Conservation (phyloP, 371 early-diverging fungal genomes). For the Apophysomyces ossiformis region DNA sequence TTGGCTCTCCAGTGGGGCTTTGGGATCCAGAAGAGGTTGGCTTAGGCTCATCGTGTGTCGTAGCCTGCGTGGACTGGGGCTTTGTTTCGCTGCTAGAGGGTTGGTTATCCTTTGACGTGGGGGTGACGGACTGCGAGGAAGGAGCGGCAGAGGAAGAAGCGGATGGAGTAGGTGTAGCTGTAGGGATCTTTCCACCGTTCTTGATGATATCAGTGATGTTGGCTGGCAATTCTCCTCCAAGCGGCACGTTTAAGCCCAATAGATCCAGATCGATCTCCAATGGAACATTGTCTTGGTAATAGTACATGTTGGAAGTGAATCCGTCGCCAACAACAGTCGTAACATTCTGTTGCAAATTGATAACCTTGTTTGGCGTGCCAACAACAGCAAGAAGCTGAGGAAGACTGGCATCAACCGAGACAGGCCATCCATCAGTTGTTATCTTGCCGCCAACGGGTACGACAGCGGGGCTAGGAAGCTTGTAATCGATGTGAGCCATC, state of each 20-base stretch:
- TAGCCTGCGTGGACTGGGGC: not conserved
- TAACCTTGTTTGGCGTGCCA: conserved; percentile 7
- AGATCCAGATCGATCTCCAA: conserved; percentile 13
- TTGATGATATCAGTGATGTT: conserved; percentile 8
- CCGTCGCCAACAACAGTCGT: conserved; percentile 29
- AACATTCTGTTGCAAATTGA: conserved; percentile 29
- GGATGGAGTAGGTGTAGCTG: conserved; percentile 10
- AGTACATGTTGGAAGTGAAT: conserved; percentile 29
- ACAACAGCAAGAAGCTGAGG: conserved; percentile 13
- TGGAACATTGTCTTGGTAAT: conserved; percentile 36
- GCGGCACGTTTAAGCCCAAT: not conserved
- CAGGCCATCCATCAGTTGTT: conserved; percentile 15
- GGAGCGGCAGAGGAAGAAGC: not conserved
- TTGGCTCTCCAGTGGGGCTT: conserved; percentile 5
- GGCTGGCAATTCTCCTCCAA: conserved; percentile 7
- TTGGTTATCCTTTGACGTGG: not conserved
- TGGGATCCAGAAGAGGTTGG: conserved; percentile 11
- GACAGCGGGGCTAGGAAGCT: conserved; percentile 18
- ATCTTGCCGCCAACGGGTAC: conserved; percentile 20
- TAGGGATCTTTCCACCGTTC: not conserved
- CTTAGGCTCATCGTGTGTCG: conserved; percentile 10
- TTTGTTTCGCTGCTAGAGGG: conserved; percentile 6
- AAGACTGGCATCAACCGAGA: conserved; percentile 9
- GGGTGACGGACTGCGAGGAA: conserved; percentile 7
- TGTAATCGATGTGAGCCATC: conserved; percentile 28